Evolutionary conservation across 306 rosid species (phyloP), one percentile per base, ranked within the genome.

Genomic region (Ammopiptanthus mongolicus): DNA sequence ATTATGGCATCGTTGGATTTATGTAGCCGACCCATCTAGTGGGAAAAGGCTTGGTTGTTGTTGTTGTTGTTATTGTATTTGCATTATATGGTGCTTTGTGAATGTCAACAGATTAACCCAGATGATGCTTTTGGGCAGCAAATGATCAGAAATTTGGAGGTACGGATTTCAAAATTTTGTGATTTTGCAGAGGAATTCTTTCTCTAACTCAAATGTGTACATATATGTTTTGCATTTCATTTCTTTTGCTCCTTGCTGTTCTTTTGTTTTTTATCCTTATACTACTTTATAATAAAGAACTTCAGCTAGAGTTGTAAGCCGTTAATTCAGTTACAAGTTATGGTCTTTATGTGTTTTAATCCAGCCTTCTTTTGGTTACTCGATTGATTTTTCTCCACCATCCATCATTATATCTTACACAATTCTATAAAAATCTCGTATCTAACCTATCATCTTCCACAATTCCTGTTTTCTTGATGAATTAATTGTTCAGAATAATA

Each of bases 51-150:
- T 31, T 31, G 5, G 5, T 31, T 31, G 0, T 31, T 31, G 5
- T 31, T 31, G 34, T 31, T 3, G 5, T 31, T 31, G 0, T 31
- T 31, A 0, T 31, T 31, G 34, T 65, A 55, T 61, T 75, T 76
- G 65, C 46, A 29, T 80, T 31, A 69, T 25, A 59, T 78, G 53
- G 64, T 68, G n/a, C 18, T 69, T 79, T 83, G 71, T 77, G 71
- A 52, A 81, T 83, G 74, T 77, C 71, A 53, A 83, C 88, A 94
- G 99, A 92, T 92, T 72, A 96, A 62, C 78, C 99, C 98, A 0
- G 91, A 95, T 75, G 99, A 95, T 85, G 93, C 97, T 78, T 95
- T 95, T 80, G 99, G 99, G 74, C 89, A 86, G 79, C 99, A 95
- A 77, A 95, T 95, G 99, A 92, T 92, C 50, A 78, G 89, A 84